Base-by-base conservation (phyloP, 192 early-diverging fungal genomes). In the Linnemannia hyalina region DNA sequence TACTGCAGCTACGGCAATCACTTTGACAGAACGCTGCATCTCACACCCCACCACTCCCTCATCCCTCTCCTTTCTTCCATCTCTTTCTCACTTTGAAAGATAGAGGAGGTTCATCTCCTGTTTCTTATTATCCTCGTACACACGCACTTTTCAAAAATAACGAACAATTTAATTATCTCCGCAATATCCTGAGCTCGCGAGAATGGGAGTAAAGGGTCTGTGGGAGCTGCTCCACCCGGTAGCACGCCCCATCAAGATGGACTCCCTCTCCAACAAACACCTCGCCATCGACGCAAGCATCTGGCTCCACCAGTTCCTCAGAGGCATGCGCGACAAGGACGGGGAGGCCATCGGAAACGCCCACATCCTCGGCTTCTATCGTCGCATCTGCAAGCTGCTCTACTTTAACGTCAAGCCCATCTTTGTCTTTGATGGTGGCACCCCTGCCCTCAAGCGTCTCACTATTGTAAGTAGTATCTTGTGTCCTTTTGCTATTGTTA, bases 241-340 rank as follows among this genome's bases (percentile, higher is more conserved):
- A 16, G 94, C 94, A 38, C 90, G 95, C 72, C 95, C 95, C 23
- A 91, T 95, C 55, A 90, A 94, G 38, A 87, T 99, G 35, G 98
- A 99, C 23, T 89, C 93, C 23, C 88, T 99, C 40, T 81, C 89
- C 8, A 93, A 95, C 77, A 94, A 94, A 78, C 88, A 90, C 36
- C 86, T 99, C 70, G 98, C 97, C 5, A 92, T 99, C 35, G 98
- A 99, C 89, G 99, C 98, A 23, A 95, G 94, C 71, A 99, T 99
- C 70, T 99, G 99, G 99, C 92, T 99, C 41, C 94, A 99, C 84
- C 99, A 99, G 91, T 98, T 99, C 78, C 78, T 98, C 46, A 97
- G 96, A 77, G 97, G 98, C 6, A 97, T 99, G 94, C 93, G 94
- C 36, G 97, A 98, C 88, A 91, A 91, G 40, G 93, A 97, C 35